Evolutionary conservation across 345 rosid genomes (phyloP), one percentile per base, ranked within the genome.

Genomic region (Geranium rotundifolium): DNA sequence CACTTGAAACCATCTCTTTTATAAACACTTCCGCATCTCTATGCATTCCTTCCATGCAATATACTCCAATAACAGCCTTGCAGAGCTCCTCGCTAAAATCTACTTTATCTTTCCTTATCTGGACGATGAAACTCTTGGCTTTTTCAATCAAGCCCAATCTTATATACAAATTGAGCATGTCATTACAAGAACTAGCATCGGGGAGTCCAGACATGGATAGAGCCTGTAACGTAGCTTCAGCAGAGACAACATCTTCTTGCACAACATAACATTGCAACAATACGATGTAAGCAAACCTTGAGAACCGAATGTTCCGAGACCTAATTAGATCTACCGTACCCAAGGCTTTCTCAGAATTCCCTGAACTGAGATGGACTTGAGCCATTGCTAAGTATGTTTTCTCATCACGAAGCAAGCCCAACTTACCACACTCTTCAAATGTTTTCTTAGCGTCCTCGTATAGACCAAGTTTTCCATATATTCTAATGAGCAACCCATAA

Each of bases 301-400:
- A 91, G 65, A 85, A 71, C 77, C 81, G 72, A 69, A 89, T 77
- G 29, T 81, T 77, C 73, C 75, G 78, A 64, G 79, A 77, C 75
- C 85, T 87, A 96, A 91, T 91, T 67, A 69, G 63, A 68, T 79
- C 80, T 65, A 91, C 72, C 18, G 82, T 71, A 67, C 63, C 58
- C 71, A 89, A 72, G 60, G 98, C 98, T 65, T 79, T 87, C 69
- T 73, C 82, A 59, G 72, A 77, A 72, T 84, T 85, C 34, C 90
- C 82, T 0, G 86, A 80, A 67, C 68, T 81, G 6, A 85, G 82
- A 80, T 86, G 80, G 57, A 91, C 96, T 72, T 87, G 96, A 14
- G 96, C 90, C 95, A 91, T 91, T 19, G 92, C 85, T 78, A 91
- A 69, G 77, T 85, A 91, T 9, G 98, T 89, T 80, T 87, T 91